Percentiles rank a stretch among this genome's conserved stretches.
These are phyloP conservation scores for Staphylotrichum tortipilum DNA, from an alignment of 495 filamentous ascomycete genomes.

Conservation along the genomic window DNA sequence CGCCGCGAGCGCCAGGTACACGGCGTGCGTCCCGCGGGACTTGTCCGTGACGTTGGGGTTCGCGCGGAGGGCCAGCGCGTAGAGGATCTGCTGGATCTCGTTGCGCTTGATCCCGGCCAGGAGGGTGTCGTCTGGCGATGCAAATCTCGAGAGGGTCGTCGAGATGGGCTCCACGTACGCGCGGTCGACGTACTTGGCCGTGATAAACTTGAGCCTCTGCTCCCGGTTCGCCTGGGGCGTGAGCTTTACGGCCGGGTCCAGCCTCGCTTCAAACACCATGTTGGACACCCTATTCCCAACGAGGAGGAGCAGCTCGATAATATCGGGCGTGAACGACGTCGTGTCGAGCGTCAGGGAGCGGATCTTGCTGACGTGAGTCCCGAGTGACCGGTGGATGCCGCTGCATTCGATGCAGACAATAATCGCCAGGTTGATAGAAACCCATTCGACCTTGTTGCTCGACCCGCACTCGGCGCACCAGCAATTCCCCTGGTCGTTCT, in stretches of 20 bases:
- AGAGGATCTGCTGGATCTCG: constrained; percentile 83
- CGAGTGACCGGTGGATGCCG: constrained; percentile 92
- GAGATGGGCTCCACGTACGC: constrained; percentile 73
- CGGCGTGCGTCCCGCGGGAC: constrained; percentile 74
- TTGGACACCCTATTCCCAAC: constrained; percentile 93
- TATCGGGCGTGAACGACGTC: constrained; percentile 89
- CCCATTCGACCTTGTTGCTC: constrained; percentile 90
- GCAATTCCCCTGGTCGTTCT: constrained; percentile 85
- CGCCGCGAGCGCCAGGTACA: constrained; percentile 89
- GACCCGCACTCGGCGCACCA: constrained; percentile 95
- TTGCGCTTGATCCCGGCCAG: constrained; percentile 92
- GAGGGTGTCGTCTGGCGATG: constrained; percentile 78
- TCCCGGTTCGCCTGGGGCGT: constrained; percentile 70
- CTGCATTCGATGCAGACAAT: constrained; percentile 97
- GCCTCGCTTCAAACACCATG: constrained; percentile 87
- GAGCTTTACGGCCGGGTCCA: constrained; percentile 66
- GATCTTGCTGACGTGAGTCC: constrained; percentile 96
- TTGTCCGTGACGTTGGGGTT: constrained; percentile 85
- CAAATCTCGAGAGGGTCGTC: constrained; percentile 63
- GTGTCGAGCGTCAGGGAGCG: constrained; percentile 93
- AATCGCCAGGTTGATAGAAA: constrained; percentile 94
- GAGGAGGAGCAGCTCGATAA: constrained; percentile 85
- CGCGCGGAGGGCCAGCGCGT: constrained; percentile 78
- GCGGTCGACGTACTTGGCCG: constrained; percentile 82
- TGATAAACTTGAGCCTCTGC: constrained; percentile 86